Evolutionary conservation across 176 grass and related monocot genomes (phyloP).

Genomic region (Juncus inflexus): DNA sequence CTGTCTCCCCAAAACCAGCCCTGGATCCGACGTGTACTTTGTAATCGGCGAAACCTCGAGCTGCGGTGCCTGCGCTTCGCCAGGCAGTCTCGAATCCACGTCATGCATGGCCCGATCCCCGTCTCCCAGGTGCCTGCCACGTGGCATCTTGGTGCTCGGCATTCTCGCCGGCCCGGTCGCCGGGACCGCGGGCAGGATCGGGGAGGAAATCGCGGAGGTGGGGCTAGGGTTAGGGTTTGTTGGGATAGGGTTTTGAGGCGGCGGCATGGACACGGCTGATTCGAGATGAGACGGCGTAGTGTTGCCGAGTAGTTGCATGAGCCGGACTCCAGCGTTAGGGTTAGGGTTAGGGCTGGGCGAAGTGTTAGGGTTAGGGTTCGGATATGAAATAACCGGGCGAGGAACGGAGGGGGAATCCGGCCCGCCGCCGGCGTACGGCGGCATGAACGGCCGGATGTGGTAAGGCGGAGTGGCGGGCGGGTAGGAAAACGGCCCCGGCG

Average conservation of each 20-base stretch:
- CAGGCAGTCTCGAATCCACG: conserved; percentile 68
- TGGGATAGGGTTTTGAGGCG: conserved; percentile 17
- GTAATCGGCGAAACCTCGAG: conserved; percentile 96
- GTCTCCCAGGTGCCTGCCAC: conserved; percentile 52
- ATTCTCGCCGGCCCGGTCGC: conserved; percentile 58
- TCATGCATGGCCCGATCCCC: conserved; percentile 64
- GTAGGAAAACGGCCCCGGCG: conserved; percentile 56
- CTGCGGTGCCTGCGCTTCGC: conserved; percentile 68
- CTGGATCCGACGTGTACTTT: conserved; percentile 89
- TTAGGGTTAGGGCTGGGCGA: conserved; percentile 37
- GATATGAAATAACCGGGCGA: conserved; percentile 32
- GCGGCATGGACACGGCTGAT: conserved; percentile 49
- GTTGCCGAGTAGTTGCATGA: conserved; percentile 86
- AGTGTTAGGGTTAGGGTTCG: conserved; percentile 37
- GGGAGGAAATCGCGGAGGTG: conserved; percentile 19
- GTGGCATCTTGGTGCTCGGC: conserved; percentile 71
- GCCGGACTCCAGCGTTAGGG: conserved; percentile 48
- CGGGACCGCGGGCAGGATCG: conserved; percentile 40
- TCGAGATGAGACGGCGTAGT: conserved; percentile 42
- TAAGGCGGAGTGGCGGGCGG: conserved; percentile 50
- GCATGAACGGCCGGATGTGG: conserved; percentile 45
- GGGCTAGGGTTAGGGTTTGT: not conserved
- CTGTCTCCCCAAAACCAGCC: conserved; percentile 77
- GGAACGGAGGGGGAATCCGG: conserved; percentile 31
- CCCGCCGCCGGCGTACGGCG: conserved; percentile 28